A percentile compares a stretch with the other conserved stretches of the same genome.
These are phyloP conservation scores for Vachellia collinsii DNA, from an alignment of 306 rosid genomes.

Conservation along the genomic window DNA sequence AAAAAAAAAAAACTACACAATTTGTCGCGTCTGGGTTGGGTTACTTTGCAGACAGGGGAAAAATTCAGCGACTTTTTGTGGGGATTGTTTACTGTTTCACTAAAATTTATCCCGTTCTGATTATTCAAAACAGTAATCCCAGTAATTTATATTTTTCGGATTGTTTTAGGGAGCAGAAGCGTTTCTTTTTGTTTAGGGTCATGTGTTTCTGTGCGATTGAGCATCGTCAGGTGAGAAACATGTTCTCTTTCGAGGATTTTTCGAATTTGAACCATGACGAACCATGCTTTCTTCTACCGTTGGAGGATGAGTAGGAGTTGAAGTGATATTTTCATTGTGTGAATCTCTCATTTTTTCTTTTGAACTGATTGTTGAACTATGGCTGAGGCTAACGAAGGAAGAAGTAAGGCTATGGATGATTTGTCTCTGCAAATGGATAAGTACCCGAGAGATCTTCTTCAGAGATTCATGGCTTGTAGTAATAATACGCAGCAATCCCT, in stretches of 20 bases:
- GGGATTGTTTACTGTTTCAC: slow-evolving; percentile 31
- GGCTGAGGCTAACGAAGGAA: slow-evolving; percentile 57
- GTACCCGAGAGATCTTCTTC: slow-evolving; percentile 84
- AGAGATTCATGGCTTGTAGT: slow-evolving; percentile 53
- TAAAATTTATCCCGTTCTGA: slow-evolving; percentile 1
- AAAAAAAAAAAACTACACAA: neutral
- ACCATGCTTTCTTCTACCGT: neutral
- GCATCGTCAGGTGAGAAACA: slow-evolving; percentile 23
- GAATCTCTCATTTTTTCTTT: neutral
- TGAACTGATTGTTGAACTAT: slow-evolving; percentile 29
- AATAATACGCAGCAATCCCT: slow-evolving; percentile 31
- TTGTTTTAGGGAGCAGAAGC: neutral
- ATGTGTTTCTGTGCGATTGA: slow-evolving; percentile 27
- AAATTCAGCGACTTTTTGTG: slow-evolving; percentile 7
- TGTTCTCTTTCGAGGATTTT: slow-evolving; percentile 45
- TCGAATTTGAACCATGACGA: slow-evolving; percentile 25
- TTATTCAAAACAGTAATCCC: neutral
- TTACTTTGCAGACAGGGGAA: slow-evolving; percentile 1
- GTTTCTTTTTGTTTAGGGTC: slow-evolving; percentile 34
- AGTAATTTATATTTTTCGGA: slow-evolving; percentile 2
- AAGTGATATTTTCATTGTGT: neutral
- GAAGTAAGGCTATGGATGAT: slow-evolving; percentile 47
- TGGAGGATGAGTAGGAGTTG: slow-evolving; percentile 27
- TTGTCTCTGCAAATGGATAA: slow-evolving; percentile 52
- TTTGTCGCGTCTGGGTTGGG: slow-evolving; percentile 7